A percentile compares a stretch with the other conserved stretches of the same genome.
Evolutionary conservation across 495 filamentous ascomycete genomes (phyloP).

Genomic region (Diplogelasinospora grovesii): DNA sequence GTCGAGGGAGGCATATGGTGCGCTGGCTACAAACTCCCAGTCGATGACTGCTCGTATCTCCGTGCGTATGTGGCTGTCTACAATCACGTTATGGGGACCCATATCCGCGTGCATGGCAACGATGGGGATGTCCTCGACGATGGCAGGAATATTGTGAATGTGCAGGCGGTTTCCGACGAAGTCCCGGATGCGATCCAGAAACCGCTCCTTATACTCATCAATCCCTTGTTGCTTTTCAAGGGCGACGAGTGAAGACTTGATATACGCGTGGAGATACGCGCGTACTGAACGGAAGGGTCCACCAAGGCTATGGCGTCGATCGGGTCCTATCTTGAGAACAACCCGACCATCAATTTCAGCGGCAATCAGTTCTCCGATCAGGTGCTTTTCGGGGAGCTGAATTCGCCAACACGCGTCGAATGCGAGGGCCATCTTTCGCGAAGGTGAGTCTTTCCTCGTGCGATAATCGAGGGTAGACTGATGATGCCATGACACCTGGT

Average conservation of each 20-base stretch:
- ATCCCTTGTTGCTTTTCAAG: conserved; percentile 19
- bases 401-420: conserved; percentile 4
- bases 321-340: not conserved
- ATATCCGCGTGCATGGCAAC: conserved; percentile 20
- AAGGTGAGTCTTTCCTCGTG: conserved; percentile 3
- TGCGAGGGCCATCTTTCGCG: conserved; percentile 1
- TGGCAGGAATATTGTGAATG: conserved; percentile 7
- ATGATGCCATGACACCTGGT: not conserved
- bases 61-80: conserved; percentile 6
- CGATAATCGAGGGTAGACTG: conserved; percentile 1
- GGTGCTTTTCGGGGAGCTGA: not conserved
- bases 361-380: conserved; percentile 2
- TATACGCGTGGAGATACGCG: conserved; percentile 13
- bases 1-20: conserved; percentile 6
- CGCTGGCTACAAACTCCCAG: conserved; percentile 18
- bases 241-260: conserved; percentile 8
- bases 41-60: conserved; percentile 18
- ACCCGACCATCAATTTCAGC: not conserved
- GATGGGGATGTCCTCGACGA: conserved; percentile 19
- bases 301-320: conserved; percentile 5
- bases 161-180: conserved; percentile 13
- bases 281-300: conserved; percentile 13
- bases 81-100: conserved; percentile 19
- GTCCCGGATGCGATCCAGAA: conserved; percentile 8
- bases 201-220: conserved; percentile 18